Evolutionary conservation across 768 basidiomycete genomes (phyloP).

Genomic region (Candolleomyces efflorescens): DNA sequence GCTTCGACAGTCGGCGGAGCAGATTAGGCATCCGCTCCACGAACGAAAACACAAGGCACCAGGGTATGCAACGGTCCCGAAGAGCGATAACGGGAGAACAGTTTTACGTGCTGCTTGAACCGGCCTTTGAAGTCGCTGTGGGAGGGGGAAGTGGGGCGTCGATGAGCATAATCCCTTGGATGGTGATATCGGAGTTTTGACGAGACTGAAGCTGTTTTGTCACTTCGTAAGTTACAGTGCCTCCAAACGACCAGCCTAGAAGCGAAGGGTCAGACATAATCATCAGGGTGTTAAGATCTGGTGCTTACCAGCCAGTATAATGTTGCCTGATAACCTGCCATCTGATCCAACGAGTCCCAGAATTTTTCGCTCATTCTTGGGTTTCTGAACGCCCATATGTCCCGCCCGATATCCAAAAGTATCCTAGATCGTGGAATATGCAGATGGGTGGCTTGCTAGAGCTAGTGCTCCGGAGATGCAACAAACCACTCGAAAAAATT

Average conservation of each 20-base stretch:
- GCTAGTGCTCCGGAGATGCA: neutral
- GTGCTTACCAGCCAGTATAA: slow-evolving; percentile 56
- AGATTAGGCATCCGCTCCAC: neutral
- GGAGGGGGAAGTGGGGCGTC: slow-evolving; percentile 55
- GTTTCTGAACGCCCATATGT: slow-evolving; percentile 60
- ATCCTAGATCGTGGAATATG: slow-evolving; percentile 64
- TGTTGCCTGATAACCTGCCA: slow-evolving; percentile 42
- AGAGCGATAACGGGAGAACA: neutral
- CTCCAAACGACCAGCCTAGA: slow-evolving; percentile 78
- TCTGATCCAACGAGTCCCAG: slow-evolving; percentile 48
- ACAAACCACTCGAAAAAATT: neutral
- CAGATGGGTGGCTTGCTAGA: slow-evolving; percentile 39
- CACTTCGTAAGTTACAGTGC: slow-evolving; percentile 65
- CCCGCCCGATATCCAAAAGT: slow-evolving; percentile 41
- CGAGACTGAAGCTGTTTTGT: slow-evolving; percentile 44
- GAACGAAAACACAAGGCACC: neutral
- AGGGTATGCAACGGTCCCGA: neutral
- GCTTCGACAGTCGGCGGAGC: neutral
- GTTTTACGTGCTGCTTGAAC: neutral
- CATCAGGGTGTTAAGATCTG: neutral
- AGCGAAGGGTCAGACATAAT: neutral
- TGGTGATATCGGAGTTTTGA: slow-evolving; percentile 35
- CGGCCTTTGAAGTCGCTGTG: slow-evolving; percentile 19
- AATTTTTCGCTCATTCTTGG: slow-evolving; percentile 34
- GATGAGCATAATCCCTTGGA: slow-evolving; percentile 55